Conservation (phyloP, 805 yeast species). For the Pichia exigua region DNA sequence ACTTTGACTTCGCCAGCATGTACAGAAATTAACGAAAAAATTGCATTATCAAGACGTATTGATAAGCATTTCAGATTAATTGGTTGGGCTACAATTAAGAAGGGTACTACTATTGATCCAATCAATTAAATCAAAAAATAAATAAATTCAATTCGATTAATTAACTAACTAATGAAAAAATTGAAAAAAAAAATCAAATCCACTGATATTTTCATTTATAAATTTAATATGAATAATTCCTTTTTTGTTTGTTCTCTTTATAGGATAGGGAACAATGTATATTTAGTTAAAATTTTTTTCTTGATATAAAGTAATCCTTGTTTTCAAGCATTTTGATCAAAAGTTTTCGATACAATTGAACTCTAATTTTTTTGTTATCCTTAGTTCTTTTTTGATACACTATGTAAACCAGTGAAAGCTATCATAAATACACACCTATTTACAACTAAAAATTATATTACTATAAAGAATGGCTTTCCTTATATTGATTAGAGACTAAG, state of each 20-base stretch:
- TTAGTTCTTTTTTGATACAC: too few species aligned
- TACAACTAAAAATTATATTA: background rate
- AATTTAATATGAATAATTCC: background rate
- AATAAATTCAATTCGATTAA: background rate
- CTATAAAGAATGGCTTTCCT: constrained; percentile 21
- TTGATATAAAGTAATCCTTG: constrained; percentile 1
- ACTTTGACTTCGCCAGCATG: constrained; percentile 97
- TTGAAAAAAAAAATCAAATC: background rate
- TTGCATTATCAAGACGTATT: constrained; percentile 96
- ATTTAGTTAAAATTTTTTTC: constrained; percentile 7
- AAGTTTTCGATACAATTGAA: background rate
- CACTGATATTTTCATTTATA: background rate
- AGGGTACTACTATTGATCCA: constrained; percentile 86
- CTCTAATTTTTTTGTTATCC: too few species aligned
- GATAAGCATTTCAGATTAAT: constrained; percentile 99
- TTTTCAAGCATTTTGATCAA: background rate
- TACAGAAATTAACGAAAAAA: constrained; percentile 96
- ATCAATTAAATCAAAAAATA: constrained; percentile 33
- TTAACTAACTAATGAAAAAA: background rate
- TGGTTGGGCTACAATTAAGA: constrained; percentile 99
- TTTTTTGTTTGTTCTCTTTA: constrained; percentile 3
- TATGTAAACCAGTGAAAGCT: background rate
- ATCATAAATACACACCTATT: background rate
- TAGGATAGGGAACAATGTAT: constrained; percentile 7
- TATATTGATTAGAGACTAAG: constrained; percentile 34